Base-by-base conservation (phyloP, 208 protist species). In the Trypanosoma brucei region DNA sequence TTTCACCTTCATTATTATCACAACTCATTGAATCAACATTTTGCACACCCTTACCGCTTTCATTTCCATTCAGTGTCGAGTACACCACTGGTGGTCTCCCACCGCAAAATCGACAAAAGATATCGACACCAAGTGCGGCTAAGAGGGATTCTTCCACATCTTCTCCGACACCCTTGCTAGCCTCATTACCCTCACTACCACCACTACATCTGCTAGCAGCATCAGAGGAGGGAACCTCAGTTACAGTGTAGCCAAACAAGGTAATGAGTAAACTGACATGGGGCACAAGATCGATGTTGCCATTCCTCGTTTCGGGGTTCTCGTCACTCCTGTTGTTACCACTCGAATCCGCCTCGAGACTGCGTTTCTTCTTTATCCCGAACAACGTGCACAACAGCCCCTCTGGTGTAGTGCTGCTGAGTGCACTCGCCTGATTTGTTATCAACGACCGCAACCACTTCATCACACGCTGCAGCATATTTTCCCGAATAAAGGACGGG, bases 21-120 rank as follows among this genome's bases (percentile, higher is more conserved):
- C 8, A 40, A 3, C 22, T 46, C 22, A 22, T 22, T 22, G 22
- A 22, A 22, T 22, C 22, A 22, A 22, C 22, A 22, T 22, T 22
- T 22, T 22, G 22, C 22, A 0, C 22, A 22, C 22, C 22, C 22
- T 22, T 22, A 22, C 22, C 22, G 22, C 22, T 22, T 22, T 22
- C 22, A 22, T 22, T 22, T 22, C 22, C 22, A 22, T 22, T 22
- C 22, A 22, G 22, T 22, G 22, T 22, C 22, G 22, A 22, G 22
- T 22, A 22, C 22, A 22, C 22, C 22, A 22, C 22, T 22, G 22
- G 34, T 56, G 52, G 64, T 51, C 48, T 53, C 14, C 37, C 55
- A 42, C 64, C 64, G 59, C 65, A 70, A 38, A 70, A 70, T 57
- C 64, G 39, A 30, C 65, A 70, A 30, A 3, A 63, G 3, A 64